Evolutionary conservation across 2,329 filamentous ascomycete genomes (phyloP).

Genomic region (Fusarium sacchari): DNA sequence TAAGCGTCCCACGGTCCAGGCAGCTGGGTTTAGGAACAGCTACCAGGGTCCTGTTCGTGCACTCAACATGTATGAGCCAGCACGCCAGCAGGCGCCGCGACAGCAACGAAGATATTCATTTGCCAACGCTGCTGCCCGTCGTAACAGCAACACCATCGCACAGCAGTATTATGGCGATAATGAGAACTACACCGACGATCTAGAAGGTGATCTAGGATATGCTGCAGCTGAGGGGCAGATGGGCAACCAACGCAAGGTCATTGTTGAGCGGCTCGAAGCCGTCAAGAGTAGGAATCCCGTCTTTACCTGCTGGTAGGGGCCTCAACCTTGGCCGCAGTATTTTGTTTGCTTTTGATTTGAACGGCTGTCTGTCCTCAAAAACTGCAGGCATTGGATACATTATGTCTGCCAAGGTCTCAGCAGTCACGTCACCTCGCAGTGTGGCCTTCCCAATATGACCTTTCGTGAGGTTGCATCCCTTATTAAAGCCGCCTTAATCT

Average conservation of each 20-base stretch:
- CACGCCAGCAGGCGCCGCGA: slow-evolving; percentile 50
- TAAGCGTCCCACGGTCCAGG: slow-evolving; percentile 37
- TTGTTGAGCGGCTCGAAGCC: slow-evolving; percentile 94
- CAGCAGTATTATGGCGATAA: slow-evolving; percentile 64
- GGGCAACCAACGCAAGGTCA: slow-evolving; percentile 89
- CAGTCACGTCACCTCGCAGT: background rate
- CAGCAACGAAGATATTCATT: slow-evolving; percentile 66
- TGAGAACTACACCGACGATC: slow-evolving; percentile 75
- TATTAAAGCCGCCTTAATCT: slow-evolving; percentile 9
- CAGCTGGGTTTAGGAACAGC: slow-evolving; percentile 45
- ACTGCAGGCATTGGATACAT: background rate
- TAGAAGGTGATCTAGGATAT: slow-evolving; percentile 93
- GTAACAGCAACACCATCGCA: slow-evolving; percentile 62
- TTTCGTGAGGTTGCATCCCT: slow-evolving; percentile 7
- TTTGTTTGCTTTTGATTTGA: background rate
- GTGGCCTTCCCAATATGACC: slow-evolving; percentile 1
- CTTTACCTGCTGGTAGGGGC: slow-evolving; percentile 89
- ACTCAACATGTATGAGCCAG: slow-evolving; percentile 57
- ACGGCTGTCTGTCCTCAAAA: background rate
- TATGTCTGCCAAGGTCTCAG: background rate
- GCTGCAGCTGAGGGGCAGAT: slow-evolving; percentile 95
- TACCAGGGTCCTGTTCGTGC: slow-evolving; percentile 55
- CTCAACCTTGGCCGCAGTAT: background rate
- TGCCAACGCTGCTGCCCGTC: slow-evolving; percentile 58
- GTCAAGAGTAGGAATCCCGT: slow-evolving; percentile 96